Base-by-base conservation (phyloP, 1,284 basidiomycete genomes). In the Tremellales sp. region DNA sequence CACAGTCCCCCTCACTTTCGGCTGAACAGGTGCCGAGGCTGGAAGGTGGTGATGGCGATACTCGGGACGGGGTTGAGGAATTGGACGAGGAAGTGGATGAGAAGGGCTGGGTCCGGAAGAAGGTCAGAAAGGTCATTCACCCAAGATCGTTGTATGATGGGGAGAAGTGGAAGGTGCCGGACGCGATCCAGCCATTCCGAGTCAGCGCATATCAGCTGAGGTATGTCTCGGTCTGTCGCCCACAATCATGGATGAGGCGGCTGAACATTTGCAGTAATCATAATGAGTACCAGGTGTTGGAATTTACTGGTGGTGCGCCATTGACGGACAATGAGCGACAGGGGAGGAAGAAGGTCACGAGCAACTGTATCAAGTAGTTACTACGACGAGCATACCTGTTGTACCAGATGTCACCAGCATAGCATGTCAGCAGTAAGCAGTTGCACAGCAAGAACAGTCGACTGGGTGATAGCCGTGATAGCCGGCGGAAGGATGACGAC, bases 171-270 rank as follows among this genome's bases (percentile, higher is more conserved):
- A 61, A 74, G 31, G 58, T 73, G 6, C 51, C 58, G 0, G 65
- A 74, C 19, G 67, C 80, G 3, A 63, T 84, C 43, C 77, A 75
- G 35, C 51, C 70, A 23, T 82, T 85, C 61, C 71, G 82, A 40
- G 64, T 85, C 23, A 77, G 77, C 36, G 51, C 75, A 6, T 75
- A 70, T 36, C 68, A 57, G 31, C 65, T 85, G 4, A 76, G 71
- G 83, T 84, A 52, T 55, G 82, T 77, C 5, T 37, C 35, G 15
- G 12, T 45, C 1, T 37, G 3, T 4, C 17, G 10, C 27, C n/a
- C 10, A n/a, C 29, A 33, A 33, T 33, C 10, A 33, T 8, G 21
- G 39, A 24, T 40, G 6, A 22, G 39, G 19, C 17, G 17, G 22
- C 36, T 48, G 35, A 44, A 47, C 19, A 24, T 22, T 15, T 22